Percentiles rank a stretch among this genome's conserved stretches.
Evolutionary conservation across 2,329 filamentous ascomycete species (phyloP).

Genomic region (Colletotrichum tofieldiae): DNA sequence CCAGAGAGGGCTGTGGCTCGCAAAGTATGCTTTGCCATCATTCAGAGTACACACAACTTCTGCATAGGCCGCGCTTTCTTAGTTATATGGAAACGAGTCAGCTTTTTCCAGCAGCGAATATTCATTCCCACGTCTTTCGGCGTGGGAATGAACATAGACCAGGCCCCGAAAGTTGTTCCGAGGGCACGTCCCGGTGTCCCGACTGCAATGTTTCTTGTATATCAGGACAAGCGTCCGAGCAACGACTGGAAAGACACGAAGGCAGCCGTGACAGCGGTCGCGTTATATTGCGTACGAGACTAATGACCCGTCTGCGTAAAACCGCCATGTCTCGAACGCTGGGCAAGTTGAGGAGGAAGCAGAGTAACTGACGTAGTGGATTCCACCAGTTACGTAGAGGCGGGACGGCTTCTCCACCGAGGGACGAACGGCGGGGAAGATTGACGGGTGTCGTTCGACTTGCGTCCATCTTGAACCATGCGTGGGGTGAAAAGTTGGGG

Average conservation of each 20-base stretch:
- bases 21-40: not conserved
- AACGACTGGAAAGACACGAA: not conserved
- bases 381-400: slow-evolving; percentile 35
- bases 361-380: slow-evolving; percentile 32
- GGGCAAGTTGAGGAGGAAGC: slow-evolving; percentile 13
- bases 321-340: slow-evolving; percentile 29
- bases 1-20: not conserved
- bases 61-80: slow-evolving; percentile 3
- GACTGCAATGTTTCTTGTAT: slow-evolving; percentile 5
- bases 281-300: slow-evolving; percentile 1
- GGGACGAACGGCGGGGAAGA: slow-evolving; percentile 32
- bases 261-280: not conserved
- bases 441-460: slow-evolving; percentile 13
- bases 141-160: not conserved
- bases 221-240: not conserved
- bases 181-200: not conserved
- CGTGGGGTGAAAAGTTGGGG: slow-evolving; percentile 16
- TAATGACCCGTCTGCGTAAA: slow-evolving; percentile 35
- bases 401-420: slow-evolving; percentile 26
- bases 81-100: not conserved
- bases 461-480: slow-evolving; percentile 19
- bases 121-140: not conserved
- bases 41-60: slow-evolving; percentile 2
- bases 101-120: not conserved
- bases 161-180: not conserved